phyloP scores from a whole-genome alignment of 2,329 filamentous ascomycete species.

The Aaosphaeria pasadenensis region DNA sequence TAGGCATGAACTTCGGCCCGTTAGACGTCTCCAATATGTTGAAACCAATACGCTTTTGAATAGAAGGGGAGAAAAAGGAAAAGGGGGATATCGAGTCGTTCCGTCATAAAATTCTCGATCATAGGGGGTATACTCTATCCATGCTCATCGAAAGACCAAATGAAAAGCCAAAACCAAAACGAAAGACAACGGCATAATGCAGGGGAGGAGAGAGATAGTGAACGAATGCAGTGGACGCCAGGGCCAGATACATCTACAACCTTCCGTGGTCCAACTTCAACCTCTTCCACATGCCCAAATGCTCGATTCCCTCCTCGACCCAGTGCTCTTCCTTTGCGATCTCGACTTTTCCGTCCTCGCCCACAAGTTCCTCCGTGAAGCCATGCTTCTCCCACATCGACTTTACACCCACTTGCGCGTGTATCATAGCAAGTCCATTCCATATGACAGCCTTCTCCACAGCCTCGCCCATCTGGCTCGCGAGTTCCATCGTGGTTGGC shows the following conservation, averaged over 20 bases:
- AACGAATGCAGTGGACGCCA: background rate
- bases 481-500: conserved; percentile 41
- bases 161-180: too few species aligned
- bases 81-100: too few species aligned
- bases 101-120: too few species aligned
- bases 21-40: too few species aligned
- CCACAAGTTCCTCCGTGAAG: conserved; percentile 73
- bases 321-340: conserved; percentile 48
- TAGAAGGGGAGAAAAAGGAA: too few species aligned
- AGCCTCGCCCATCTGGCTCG: conserved; percentile 43
- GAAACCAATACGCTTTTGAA: too few species aligned
- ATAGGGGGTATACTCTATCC: too few species aligned
- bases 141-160: too few species aligned
- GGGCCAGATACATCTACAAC: conserved; percentile 11
- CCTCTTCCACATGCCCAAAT: conserved; percentile 78
- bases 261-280: conserved; percentile 32
- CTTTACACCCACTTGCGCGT: conserved; percentile 69
- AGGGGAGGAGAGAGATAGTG: too few species aligned
- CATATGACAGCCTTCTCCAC: conserved; percentile 51
- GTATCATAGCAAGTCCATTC: conserved; percentile 73
- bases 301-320: conserved; percentile 79
- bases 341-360: conserved; percentile 41
- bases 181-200: too few species aligned
- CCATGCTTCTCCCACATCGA: conserved; percentile 68
- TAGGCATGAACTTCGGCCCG: too few species aligned